phyloP scores from a whole-genome alignment of 1,139 yeast species.

The Lodderomyces oxycetoniae region DNA sequence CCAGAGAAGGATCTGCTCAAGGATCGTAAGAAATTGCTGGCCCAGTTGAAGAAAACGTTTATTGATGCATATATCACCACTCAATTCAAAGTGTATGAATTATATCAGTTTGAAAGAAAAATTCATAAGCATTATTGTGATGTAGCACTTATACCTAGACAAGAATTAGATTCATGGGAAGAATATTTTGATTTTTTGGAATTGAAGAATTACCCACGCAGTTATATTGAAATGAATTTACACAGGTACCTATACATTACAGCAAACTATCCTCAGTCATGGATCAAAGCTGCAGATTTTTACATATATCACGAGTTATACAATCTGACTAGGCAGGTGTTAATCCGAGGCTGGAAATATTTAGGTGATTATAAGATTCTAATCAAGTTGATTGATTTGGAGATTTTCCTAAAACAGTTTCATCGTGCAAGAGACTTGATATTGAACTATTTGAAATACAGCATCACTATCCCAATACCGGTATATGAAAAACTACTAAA shows the following conservation, averaged over 20 bases:
- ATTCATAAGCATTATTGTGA: conserved; percentile 51
- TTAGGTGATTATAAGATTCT: conserved; percentile 22
- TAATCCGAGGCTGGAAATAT: conserved; percentile 30
- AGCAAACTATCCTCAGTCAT: conserved; percentile 50
- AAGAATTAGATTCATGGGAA: conserved; percentile 56
- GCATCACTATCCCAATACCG: conserved; percentile 29
- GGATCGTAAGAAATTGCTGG: conserved; percentile 17
- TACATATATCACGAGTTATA: conserved; percentile 26
- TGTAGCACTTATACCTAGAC: conserved; percentile 35
- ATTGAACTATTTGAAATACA: conserved; percentile 23
- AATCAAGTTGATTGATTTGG: conserved; percentile 38
- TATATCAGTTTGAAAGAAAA: conserved; percentile 60
- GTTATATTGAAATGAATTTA: conserved; percentile 39
- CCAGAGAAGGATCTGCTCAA: conserved; percentile 19
- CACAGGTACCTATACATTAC: conserved; percentile 55
- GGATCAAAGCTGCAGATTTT: conserved; percentile 59
- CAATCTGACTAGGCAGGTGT: conserved; percentile 32
- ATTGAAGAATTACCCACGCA: conserved; percentile 24
- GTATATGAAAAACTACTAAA: conserved; percentile 35
- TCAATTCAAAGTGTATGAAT: conserved; percentile 54
- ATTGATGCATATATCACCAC: conserved; percentile 55
- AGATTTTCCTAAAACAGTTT: conserved; percentile 28
- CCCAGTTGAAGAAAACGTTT: conserved; percentile 41
- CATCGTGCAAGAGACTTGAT: conserved; percentile 35
- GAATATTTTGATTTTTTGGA: conserved; percentile 57